Base-by-base conservation (phyloP, 1,284 basidiomycete genomes). In the Malassezia arunalokei region DNA sequence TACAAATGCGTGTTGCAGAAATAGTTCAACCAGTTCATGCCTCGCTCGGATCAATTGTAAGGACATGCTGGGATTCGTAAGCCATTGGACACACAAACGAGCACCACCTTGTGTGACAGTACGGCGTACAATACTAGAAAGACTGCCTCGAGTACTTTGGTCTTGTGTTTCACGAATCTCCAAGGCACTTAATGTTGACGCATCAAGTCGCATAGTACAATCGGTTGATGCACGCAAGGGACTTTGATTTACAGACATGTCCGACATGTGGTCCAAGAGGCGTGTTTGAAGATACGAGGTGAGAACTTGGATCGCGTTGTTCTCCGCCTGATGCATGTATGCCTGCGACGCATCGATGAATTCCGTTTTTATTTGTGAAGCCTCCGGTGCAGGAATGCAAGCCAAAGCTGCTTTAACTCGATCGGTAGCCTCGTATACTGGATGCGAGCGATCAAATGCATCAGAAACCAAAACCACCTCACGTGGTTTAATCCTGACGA, bases 21-120 rank as follows among this genome's bases (percentile, higher is more conserved):
- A 59, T 5, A 66, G 51, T 8, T 58, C 57, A n/a, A 71, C 69
- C 4, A 68, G 40, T 9, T 60, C 49, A 2, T 70, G 58, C 3
- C 69, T 51, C 12, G 54, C 46, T 5, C 58, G 46, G 38, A 72
- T 71, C 8, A 60, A 48, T 0, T 37, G 11, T 1, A 64, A 37
- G 14, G 59, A 62, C 0, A 60, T 69, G 39, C 63, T 66, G 1
- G 68, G 68, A 12, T 58, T 24, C 6, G 59, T 59, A 0, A 72
- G 59, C 66, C 66, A 72, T 28, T 69, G 62, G 7, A 54, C 55
- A 12, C 70, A 54, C 3, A 72, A 46, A 0, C 69, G 59, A 3
- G 69, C 56, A 6, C 69, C 69, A 29, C 68, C 69, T 20, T 58
- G 59, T 5, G 66, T 71, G 11, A 71, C 57, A 11, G 69, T 68